Base-by-base conservation (phyloP, 2,329 filamentous ascomycete genomes). In the Aspergillus vadensis region DNA sequence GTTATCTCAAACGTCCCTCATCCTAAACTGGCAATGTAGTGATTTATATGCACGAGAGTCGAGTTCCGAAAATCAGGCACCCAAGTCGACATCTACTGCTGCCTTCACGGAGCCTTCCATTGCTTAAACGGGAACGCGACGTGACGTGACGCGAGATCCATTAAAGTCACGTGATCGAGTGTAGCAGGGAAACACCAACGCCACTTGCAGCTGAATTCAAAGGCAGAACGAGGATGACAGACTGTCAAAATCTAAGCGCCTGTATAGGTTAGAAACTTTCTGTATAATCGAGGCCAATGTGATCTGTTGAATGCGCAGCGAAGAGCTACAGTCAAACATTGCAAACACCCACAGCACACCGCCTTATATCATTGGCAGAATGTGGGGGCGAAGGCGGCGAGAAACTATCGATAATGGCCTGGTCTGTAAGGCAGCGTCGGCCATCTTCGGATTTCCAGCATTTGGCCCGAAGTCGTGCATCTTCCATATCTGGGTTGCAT, bases 281-380 rank as follows among this genome's bases (percentile, higher is more conserved):
- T 30, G 5, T 9, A 17, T 3, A 36, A 9, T 10, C 2, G 8
- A 55, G 8, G 0, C 12, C 1, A 9, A 7, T 36, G 12, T 36
- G 32, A 36, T 14, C 32, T 36, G 32, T 14, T 15, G 32, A 14
- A 36, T 0, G 12, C 12, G 25, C 15, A 9, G 7, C 27, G 25
- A 49, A 49, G 2, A 3, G 12, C 4, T 17, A 21, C 32, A 36
- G 32, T 21, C 50, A 58, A 54, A 54, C 19, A 36, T 19, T 47
- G 36, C 59, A 59, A 57, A 63, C 41, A 39, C 9, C 9, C 8
- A 3, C 38, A 7, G 1, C 1, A 0, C 30, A 72, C 72, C 72
- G 72, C 71, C 49, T 51, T 27, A 60, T 27, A 12, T 15, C 15
- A 8, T 27, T 5, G 60, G 72, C 72, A 75, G 63, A 72, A 70